Evolutionary conservation across 164 flowering plant genomes (phyloP), one percentile per base, ranked within the genome.

Genomic region (Dillenia suffruticosa): DNA sequence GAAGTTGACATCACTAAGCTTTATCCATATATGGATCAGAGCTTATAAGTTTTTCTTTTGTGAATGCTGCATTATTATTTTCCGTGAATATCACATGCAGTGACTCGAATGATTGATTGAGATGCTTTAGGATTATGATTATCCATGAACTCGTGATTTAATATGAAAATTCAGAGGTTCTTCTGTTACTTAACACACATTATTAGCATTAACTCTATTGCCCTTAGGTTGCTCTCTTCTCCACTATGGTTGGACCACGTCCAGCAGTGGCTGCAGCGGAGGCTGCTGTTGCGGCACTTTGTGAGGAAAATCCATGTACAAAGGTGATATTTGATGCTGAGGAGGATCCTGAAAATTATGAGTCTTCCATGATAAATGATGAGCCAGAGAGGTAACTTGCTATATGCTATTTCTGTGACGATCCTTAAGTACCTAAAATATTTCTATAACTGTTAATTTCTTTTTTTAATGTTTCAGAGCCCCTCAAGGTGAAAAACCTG

Each of bases 201-300:
- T 19, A 19, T 19, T 19, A 46, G 59, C 17, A 46, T 17, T 67
- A 51, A 66, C 17, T 12, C 7, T 64, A 57, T 70, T 47, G 60
- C 40, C 45, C 24, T 68, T 69, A 94, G 98, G 85, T 87, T 44
- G 81, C 94, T 76, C 65, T 60, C 56, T 70, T 92, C 24, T 78
- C 90, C 44, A 70, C 81, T 46, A 74, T 74, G 69, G 87, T 82
- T 69, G 85, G 85, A 43, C 91, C 96, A 49, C 75, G 74, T 68
- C 60, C 92, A 49, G 76, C 90, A 53, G 81, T 85, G 22, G 84
- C 89, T 63, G 97, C 96, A 46, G 85, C 90, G 56, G 83, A 85
- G 64, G 96, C 94, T 75, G 84, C 96, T 65, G 69, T 95, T 64
- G 45, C 77, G 12, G 81, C 87, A 43, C 79, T 95, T 53, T 88